These are phyloP conservation scores for Ceratocystis papillata DNA, from an alignment of 2,329 filamentous ascomycete genomes.

Conservation along the genomic window DNA sequence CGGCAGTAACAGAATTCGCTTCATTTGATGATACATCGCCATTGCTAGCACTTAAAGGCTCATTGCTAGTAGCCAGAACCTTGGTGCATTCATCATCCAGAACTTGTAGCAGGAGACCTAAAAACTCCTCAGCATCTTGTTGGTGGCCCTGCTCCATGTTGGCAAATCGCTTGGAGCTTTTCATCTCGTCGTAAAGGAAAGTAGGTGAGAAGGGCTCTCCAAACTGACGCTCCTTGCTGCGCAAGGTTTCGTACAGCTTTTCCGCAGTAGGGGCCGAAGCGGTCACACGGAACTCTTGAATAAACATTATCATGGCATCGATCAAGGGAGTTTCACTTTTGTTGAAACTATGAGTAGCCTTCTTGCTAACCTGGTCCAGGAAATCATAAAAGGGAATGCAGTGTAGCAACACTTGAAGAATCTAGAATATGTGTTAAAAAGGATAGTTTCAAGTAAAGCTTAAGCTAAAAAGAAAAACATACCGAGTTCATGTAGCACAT, in stretches of 20 bases:
- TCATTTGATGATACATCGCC: neutral
- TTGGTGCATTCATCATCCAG: slow-evolving; percentile 84
- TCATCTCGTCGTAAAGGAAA: slow-evolving; percentile 89
- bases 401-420: slow-evolving; percentile 89
- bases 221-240: slow-evolving; percentile 73
- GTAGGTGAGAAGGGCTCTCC: slow-evolving; percentile 87
- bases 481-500: slow-evolving; percentile 99
- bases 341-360: slow-evolving; percentile 82
- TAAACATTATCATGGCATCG: slow-evolving; percentile 95
- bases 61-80: slow-evolving; percentile 51
- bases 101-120: slow-evolving; percentile 84
- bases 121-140: slow-evolving; percentile 94
- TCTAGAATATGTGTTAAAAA: slow-evolving; percentile 43
- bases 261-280: slow-evolving; percentile 66
- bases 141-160: slow-evolving; percentile 73
- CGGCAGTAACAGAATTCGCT: slow-evolving; percentile 25
- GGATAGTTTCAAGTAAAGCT: neutral
- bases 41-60: slow-evolving; percentile 28
- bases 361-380: slow-evolving; percentile 72
- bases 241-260: slow-evolving; percentile 61
- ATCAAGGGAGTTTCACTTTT: slow-evolving; percentile 76
- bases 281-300: slow-evolving; percentile 81
- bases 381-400: slow-evolving; percentile 93
- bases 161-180: slow-evolving; percentile 73
- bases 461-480: slow-evolving; percentile 34